Evolutionary conservation across 495 filamentous ascomycete species (phyloP).

Genomic region (Xylaria palmicola): DNA sequence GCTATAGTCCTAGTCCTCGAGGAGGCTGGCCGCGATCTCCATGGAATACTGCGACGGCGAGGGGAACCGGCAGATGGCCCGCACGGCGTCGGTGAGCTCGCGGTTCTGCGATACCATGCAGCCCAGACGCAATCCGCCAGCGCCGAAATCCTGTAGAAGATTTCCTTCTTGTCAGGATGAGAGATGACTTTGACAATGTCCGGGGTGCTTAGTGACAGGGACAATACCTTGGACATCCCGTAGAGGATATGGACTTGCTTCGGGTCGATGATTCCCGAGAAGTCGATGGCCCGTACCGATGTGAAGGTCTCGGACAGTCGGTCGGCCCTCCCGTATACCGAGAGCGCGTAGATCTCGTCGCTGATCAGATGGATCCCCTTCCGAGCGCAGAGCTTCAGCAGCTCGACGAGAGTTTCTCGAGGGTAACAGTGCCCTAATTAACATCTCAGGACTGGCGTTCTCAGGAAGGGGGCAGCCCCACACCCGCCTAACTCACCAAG

Average conservation of each 20-base stretch:
- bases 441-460: background rate
- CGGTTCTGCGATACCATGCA: conserved; percentile 52
- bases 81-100: conserved; percentile 41
- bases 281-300: conserved; percentile 53
- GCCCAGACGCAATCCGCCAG: conserved; percentile 56
- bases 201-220: background rate
- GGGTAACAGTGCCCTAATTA: conserved; percentile 49
- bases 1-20: conserved; percentile 50
- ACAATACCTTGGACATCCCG: conserved; percentile 54
- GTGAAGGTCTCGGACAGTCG: conserved; percentile 36
- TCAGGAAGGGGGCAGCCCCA: no score
- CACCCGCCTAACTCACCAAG: conserved; percentile 46
- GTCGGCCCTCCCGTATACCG: conserved; percentile 46
- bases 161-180: background rate
- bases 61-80: conserved; percentile 41
- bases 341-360: conserved; percentile 65
- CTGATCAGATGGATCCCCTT: conserved; percentile 58
- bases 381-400: conserved; percentile 54
- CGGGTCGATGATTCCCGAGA: conserved; percentile 48
- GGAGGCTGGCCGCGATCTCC: conserved; percentile 42
- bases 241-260: conserved; percentile 57
- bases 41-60: conserved; percentile 47
- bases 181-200: no score
- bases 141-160: conserved; percentile 52
- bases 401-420: conserved; percentile 40